A percentile compares a stretch with the other conserved stretches of the same genome.
Evolutionary conservation across 1,284 basidiomycete species (phyloP).

Genomic region (Microbotryum silenes-acaulis): DNA sequence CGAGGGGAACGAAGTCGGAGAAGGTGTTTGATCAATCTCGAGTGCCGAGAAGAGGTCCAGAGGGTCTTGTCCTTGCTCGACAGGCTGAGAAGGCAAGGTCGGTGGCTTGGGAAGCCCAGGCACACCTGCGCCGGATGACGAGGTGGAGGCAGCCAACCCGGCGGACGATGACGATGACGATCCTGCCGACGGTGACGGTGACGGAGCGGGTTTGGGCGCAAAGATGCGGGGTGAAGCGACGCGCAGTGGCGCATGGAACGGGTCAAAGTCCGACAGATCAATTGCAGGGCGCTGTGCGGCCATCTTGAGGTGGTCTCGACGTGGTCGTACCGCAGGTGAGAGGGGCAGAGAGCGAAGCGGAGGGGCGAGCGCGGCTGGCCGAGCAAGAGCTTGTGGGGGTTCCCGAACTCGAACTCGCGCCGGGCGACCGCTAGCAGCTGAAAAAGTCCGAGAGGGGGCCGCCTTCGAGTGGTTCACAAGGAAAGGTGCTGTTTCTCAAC

Average conservation of each 20-base stretch:
- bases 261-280: constrained; percentile 20
- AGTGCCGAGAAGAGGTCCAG: constrained; percentile 1
- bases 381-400: too few species aligned
- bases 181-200: not conserved
- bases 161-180: not conserved
- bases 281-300: not conserved
- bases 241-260: constrained; percentile 5
- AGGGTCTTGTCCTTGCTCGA: not conserved
- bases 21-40: not conserved
- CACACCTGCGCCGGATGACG: not conserved
- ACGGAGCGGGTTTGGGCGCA: not conserved
- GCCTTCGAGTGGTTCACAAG: too few species aligned
- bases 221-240: not conserved
- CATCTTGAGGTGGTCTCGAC: not conserved
- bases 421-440: too few species aligned
- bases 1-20: not conserved
- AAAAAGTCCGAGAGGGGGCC: too few species aligned
- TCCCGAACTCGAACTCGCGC: too few species aligned
- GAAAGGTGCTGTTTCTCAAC: too few species aligned
- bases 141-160: not conserved
- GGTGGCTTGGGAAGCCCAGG: not conserved
- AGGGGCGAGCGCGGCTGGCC: too few species aligned
- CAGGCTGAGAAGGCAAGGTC: not conserved
- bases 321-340: too few species aligned
- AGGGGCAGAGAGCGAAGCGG: too few species aligned